Evolutionary conservation across 1,284 basidiomycete species (phyloP).

Genomic region (Trichosporon faecale): DNA sequence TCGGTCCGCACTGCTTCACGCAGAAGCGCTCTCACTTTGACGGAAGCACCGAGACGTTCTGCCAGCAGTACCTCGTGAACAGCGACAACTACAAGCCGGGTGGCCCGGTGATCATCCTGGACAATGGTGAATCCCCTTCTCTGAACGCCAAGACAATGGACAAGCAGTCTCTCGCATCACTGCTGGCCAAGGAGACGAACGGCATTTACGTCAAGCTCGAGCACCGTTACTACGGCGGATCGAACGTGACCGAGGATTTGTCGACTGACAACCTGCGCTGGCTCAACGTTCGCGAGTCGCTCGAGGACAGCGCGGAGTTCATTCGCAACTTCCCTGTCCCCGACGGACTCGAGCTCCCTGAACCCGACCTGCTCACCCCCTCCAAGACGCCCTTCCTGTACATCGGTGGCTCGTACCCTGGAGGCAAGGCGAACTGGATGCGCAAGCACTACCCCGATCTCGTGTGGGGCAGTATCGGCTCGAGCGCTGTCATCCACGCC

Average conservation of each 20-base stretch:
- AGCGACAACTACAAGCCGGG: constrained; percentile 70
- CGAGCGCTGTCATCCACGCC: constrained; percentile 58
- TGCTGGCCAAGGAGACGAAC: constrained; percentile 74
- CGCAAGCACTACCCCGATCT: constrained; percentile 68
- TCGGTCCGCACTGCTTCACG: constrained; percentile 60
- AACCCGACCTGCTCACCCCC: constrained; percentile 58
- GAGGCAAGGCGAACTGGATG: constrained; percentile 93
- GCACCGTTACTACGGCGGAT: constrained; percentile 69
- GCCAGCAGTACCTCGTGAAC: constrained; percentile 74
- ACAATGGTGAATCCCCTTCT: constrained; percentile 71
- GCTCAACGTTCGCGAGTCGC: constrained; percentile 81
- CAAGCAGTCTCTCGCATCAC: constrained; percentile 75
- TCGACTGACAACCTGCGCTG: constrained; percentile 75
- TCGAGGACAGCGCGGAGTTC: constrained; percentile 87
- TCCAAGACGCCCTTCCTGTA: constrained; percentile 78
- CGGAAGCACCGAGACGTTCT: constrained; percentile 43
- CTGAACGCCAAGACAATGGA: constrained; percentile 63
- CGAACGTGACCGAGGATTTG: constrained; percentile 64
- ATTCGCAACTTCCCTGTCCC: constrained; percentile 73
- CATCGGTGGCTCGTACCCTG: constrained; percentile 78
- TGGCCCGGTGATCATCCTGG: constrained; percentile 73
- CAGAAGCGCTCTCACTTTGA: constrained; percentile 76
- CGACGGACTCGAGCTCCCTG: constrained; percentile 62
- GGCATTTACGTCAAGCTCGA: constrained; percentile 82
- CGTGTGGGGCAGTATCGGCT: constrained; percentile 88